phyloP scores from a whole-genome alignment of 805 yeast genomes.

The Pichia gijzeniarum region DNA sequence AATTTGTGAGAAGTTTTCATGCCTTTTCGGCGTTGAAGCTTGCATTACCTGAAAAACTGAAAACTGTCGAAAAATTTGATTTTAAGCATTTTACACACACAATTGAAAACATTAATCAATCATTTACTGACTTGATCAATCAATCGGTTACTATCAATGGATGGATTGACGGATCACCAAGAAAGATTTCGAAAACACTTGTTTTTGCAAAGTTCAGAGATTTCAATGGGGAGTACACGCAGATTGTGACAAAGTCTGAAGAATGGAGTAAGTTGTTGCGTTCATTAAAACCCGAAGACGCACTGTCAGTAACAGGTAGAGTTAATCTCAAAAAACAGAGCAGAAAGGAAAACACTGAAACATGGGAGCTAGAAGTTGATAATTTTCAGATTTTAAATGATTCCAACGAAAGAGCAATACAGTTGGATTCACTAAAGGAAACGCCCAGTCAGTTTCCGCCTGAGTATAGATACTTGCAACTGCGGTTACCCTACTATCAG shows the following conservation, averaged over 20 bases:
- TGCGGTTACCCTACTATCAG: slow-evolving; percentile 57
- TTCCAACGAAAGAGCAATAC: slow-evolving; percentile 56
- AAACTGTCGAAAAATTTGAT: slow-evolving; percentile 23
- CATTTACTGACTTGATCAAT: slow-evolving; percentile 8
- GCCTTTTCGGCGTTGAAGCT: not conserved
- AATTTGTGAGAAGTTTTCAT: not conserved
- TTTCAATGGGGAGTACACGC: slow-evolving; percentile 57
- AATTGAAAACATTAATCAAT: slow-evolving; percentile 16
- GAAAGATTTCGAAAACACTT: slow-evolving; percentile 55
- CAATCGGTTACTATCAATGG: slow-evolving; percentile 57
- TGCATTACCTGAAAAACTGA: slow-evolving; percentile 17
- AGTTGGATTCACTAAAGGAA: slow-evolving; percentile 54
- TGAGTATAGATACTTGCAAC: slow-evolving; percentile 73
- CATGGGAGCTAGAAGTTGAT: slow-evolving; percentile 54
- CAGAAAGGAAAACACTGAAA: slow-evolving; percentile 17
- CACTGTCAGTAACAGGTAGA: slow-evolving; percentile 58
- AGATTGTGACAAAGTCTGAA: slow-evolving; percentile 42
- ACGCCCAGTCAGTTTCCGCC: slow-evolving; percentile 61
- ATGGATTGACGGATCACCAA: slow-evolving; percentile 75
- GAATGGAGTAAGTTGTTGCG: slow-evolving; percentile 35
- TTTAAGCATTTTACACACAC: slow-evolving; percentile 27
- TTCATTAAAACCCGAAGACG: slow-evolving; percentile 62
- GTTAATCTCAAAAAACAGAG: slow-evolving; percentile 33
- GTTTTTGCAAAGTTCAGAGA: slow-evolving; percentile 77
- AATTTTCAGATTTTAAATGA: slow-evolving; percentile 52